phyloP scores from a whole-genome alignment of 2,329 filamentous ascomycete species.

The Dactylonectria estremocensis region DNA sequence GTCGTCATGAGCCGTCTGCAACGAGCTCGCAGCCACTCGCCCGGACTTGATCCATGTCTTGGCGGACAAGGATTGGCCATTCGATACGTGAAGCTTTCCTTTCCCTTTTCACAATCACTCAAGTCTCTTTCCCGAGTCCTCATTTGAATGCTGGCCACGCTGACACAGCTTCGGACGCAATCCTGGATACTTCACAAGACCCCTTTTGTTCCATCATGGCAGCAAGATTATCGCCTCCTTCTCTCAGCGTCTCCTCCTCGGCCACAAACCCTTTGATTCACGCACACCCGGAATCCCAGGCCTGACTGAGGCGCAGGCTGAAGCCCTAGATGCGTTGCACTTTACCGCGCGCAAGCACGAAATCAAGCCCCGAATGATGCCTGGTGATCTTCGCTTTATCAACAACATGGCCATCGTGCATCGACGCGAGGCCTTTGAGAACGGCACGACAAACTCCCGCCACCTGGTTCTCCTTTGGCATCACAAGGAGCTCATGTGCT shows the following conservation, averaged over 20 bases:
- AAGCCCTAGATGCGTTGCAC: conserved; percentile 64
- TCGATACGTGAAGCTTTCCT: conserved; percentile 16
- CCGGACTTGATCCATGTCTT: conserved; percentile 72
- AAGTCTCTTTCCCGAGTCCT: no score
- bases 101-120: neutral
- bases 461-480: conserved; percentile 57
- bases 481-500: conserved; percentile 59
- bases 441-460: conserved; percentile 50
- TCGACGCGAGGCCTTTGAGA: conserved; percentile 60
- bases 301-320: conserved; percentile 62
- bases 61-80: conserved; percentile 50
- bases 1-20: conserved; percentile 71
- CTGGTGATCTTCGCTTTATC: conserved; percentile 65
- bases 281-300: conserved; percentile 61
- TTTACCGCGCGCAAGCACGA: conserved; percentile 59
- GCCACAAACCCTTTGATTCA: neutral
- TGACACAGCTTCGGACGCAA: conserved; percentile 12
- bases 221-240: conserved; percentile 13
- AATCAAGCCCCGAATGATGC: conserved; percentile 57
- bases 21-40: conserved; percentile 68
- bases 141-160: neutral
- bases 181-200: conserved; percentile 13
- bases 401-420: conserved; percentile 67
- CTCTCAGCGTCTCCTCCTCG: conserved; percentile 18
- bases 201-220: conserved; percentile 16